A percentile compares a stretch with the other conserved stretches of the same genome.
Conservation (phyloP, 495 filamentous ascomycete genomes). For the Podospora sp. region DNA sequence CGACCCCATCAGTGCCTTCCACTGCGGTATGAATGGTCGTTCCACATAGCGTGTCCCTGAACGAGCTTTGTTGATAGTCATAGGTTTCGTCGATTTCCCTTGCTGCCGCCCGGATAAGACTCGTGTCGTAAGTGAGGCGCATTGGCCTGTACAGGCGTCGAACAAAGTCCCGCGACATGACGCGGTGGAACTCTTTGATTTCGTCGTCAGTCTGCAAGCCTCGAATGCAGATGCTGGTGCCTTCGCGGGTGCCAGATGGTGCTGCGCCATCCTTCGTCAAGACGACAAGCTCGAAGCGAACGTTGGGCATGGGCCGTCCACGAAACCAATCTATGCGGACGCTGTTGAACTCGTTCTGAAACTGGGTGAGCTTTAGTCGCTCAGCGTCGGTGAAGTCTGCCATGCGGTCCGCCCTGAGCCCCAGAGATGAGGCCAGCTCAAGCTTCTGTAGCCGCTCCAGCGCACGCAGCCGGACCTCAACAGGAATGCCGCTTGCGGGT, state of each 20-base stretch:
- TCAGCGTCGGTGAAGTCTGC: not conserved
- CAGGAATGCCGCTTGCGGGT: not conserved
- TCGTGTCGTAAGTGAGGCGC: not conserved
- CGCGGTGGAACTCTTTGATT: not conserved
- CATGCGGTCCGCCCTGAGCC: not conserved
- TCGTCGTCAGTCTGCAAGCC: not conserved
- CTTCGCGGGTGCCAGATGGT: not conserved
- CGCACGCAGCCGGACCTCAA: not conserved
- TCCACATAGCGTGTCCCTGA: no score
- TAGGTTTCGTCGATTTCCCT: no score
- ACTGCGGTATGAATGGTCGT: no score
- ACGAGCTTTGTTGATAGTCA: no score
- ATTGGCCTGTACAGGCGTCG: not conserved
- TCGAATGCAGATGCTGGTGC: not conserved
- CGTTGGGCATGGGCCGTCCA: not conserved
- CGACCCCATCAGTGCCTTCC: no score
- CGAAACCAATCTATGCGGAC: not conserved
- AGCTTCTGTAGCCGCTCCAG: not conserved
- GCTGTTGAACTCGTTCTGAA: not conserved
- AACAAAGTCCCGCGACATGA: not conserved
- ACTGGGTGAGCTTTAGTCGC: not conserved
- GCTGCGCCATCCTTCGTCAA: not conserved
- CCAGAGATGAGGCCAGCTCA: not conserved
- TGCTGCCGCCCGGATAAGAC: not conserved
- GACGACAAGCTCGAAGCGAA: not conserved